Base-by-base conservation (phyloP, 768 basidiomycete genomes). In the Serpula lacrymans region DNA sequence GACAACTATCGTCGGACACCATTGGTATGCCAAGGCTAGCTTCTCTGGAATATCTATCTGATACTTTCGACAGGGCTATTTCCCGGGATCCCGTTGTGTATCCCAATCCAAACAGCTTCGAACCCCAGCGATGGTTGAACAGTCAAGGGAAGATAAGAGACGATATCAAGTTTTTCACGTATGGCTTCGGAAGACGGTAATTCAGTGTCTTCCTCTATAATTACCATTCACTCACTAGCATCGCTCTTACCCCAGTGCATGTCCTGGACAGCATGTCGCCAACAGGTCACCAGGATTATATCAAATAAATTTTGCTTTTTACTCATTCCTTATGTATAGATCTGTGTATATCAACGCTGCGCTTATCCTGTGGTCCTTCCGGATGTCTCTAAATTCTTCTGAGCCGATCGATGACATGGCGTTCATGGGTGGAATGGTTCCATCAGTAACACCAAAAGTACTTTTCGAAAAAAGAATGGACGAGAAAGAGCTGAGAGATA, bases 261-360 rank as follows among this genome's bases (percentile, higher is more conserved):
- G 80, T 41, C 78, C 77, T 1, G 79, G 80, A 0, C 72, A 75
- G 47, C 70, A 78, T 54, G 72, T 82, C 26, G 78, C 45, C 10
- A 43, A 62, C 17, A 51, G 54, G 53, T 60, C 21, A 60, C 63
- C 68, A 66, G 41, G 46, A 58, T 53, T 1, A 17, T 17, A 5
- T 21, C 14, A 16, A 11, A 20, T 30, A 18, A 28, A 20, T 14
- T 11, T 20, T 18, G 18, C n/a, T 37, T 34, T 6, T 3, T 14
- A 40, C 17, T 37, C 33, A 22, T 14, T 11, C 20, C 29, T 10
- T 22, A 10, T n/a, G 10, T 25, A 16, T 9, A 57, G 77, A 4
- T 82, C 80, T 1, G 61, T 83, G 1, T 78, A 77, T 50, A 59
- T 82, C 36, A 80, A 77, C 51, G 74, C 77, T 0, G 77, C 77